A percentile compares a stretch with the other conserved stretches of the same genome.
phyloP scores from a whole-genome alignment of 2,329 filamentous ascomycete species.

The Monilinia aucupariae region DNA sequence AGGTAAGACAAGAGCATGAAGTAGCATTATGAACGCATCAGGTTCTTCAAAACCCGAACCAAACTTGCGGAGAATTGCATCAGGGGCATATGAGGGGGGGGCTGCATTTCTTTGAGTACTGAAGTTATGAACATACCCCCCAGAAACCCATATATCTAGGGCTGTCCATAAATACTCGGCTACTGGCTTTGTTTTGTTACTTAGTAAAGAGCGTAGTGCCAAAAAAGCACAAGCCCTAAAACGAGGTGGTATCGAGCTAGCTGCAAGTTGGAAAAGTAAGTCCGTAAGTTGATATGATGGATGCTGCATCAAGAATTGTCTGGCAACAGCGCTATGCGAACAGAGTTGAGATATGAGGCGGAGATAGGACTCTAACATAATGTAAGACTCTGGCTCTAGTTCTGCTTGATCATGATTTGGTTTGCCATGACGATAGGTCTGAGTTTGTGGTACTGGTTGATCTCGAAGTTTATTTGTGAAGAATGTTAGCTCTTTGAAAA shows the following conservation, averaged over 20 bases:
- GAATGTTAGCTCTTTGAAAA: conserved; percentile 82
- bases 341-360: conserved; percentile 80
- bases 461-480: conserved; percentile 76
- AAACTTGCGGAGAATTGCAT: conserved; percentile 67
- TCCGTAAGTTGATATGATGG: conserved; percentile 63
- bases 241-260: conserved; percentile 67
- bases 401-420: conserved; percentile 64
- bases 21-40: conserved; percentile 73
- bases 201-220: conserved; percentile 68
- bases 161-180: conserved; percentile 72
- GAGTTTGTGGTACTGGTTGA: conserved; percentile 53
- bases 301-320: conserved; percentile 66
- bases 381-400: conserved; percentile 82
- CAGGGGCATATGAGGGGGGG: conserved; percentile 42
- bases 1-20: conserved; percentile 67
- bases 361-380: conserved; percentile 94
- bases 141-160: conserved; percentile 74
- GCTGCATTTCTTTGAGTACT: conserved; percentile 36
- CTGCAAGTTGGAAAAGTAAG: conserved; percentile 72
- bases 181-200: conserved; percentile 62
- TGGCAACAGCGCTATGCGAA: conserved; percentile 64
- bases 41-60: conserved; percentile 78
- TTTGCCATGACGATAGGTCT: conserved; percentile 55
- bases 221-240: conserved; percentile 80
- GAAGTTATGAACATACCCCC: conserved; percentile 46